phyloP scores from a whole-genome alignment of 1,284 basidiomycete species.

The Sanghuangporus baumii region DNA sequence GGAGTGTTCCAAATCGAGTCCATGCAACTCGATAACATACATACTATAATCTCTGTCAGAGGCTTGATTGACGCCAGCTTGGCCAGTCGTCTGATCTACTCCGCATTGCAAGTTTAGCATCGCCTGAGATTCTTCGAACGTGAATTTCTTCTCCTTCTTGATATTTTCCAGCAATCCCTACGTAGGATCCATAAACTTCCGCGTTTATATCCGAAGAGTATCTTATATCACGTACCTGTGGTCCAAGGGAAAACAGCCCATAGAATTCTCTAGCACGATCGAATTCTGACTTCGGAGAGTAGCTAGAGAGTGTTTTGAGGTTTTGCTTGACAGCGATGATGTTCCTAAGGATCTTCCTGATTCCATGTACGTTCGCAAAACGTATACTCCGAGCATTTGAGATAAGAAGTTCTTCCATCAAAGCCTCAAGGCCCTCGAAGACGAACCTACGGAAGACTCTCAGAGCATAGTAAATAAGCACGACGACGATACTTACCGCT shows the following conservation, averaged over 20 bases:
- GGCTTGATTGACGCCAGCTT: constrained; percentile 46
- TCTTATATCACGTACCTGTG: constrained; percentile 49
- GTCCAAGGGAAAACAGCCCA: constrained; percentile 67
- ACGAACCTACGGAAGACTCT: constrained; percentile 54
- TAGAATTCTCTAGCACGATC: constrained; percentile 78
- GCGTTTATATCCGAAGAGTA: neutral
- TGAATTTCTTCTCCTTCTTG: constrained; percentile 59
- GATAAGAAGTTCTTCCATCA: constrained; percentile 85
- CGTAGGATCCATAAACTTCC: constrained; percentile 2
- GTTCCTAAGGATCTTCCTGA: constrained; percentile 87
- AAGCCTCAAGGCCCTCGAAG: constrained; percentile 80
- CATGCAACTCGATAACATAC: constrained; percentile 80
- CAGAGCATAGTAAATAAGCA: neutral
- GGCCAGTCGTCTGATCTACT: constrained; percentile 53
- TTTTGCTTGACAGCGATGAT: constrained; percentile 92
- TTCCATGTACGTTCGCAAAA: constrained; percentile 70
- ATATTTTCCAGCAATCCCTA: constrained; percentile 74
- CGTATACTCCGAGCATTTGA: constrained; percentile 69
- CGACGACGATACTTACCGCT: constrained; percentile 45
- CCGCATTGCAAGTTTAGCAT: constrained; percentile 88
- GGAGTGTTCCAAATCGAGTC: constrained; percentile 59
- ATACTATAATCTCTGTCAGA: constrained; percentile 66
- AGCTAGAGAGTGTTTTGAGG: constrained; percentile 72
- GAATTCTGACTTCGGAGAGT: constrained; percentile 62
- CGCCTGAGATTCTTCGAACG: constrained; percentile 86